phyloP scores from a whole-genome alignment of 2,329 filamentous ascomycete genomes.

The Endothia cerciana region DNA sequence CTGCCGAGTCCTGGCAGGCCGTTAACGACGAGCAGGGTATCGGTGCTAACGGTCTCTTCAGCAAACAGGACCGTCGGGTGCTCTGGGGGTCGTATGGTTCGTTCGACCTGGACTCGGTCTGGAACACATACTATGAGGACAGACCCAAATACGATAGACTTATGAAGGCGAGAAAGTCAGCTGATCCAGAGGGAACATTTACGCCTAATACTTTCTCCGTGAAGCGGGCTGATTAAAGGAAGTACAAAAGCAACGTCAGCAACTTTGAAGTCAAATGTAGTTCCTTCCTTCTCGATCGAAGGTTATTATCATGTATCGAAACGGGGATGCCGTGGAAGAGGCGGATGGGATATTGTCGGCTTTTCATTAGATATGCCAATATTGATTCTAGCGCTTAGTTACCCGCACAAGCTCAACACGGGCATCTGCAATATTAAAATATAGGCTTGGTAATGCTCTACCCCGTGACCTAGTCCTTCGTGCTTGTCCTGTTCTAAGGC shows the following conservation, averaged over 20 bases:
- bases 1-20: constrained; percentile 47
- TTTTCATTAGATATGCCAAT: too few relatives aligned
- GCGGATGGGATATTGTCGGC: too few relatives aligned
- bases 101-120: constrained; percentile 41
- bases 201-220: constrained; percentile 41
- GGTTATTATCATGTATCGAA: too few relatives aligned
- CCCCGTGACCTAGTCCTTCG: too few relatives aligned
- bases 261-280: neutral
- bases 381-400: too few relatives aligned
- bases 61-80: constrained; percentile 43
- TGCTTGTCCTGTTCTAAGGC: too few relatives aligned
- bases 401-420: too few relatives aligned
- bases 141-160: constrained; percentile 41
- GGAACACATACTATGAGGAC: constrained; percentile 42
- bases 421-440: too few relatives aligned
- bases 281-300: too few relatives aligned
- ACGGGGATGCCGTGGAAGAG: too few relatives aligned
- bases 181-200: constrained; percentile 43
- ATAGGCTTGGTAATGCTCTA: too few relatives aligned
- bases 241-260: neutral
- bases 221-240: constrained; percentile 1
- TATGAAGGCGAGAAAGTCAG: constrained; percentile 35
- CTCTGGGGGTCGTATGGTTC: constrained; percentile 46
- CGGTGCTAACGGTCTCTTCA: constrained; percentile 38
- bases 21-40: constrained; percentile 41